Conservation (phyloP, 306 rosid genomes). For the Citrullus mucosospermus region DNA sequence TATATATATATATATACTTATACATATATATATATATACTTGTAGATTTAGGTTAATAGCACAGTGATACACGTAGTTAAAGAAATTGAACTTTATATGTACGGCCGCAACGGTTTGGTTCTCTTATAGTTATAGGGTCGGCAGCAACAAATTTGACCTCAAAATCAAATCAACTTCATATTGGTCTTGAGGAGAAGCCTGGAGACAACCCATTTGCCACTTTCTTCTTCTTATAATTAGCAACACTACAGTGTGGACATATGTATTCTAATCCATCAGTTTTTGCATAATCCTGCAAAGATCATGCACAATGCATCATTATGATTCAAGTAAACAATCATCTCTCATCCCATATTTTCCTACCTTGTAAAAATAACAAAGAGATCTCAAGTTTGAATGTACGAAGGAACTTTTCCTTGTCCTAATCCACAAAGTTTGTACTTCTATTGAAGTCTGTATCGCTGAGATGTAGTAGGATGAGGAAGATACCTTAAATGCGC, state of each 20-base stretch:
- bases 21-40: neutral
- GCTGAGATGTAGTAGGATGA: neutral
- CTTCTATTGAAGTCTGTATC: neutral
- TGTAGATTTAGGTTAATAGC: neutral
- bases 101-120: neutral
- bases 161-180: neutral
- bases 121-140: neutral
- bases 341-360: neutral
- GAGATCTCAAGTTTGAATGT: neutral
- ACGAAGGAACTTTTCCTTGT: neutral
- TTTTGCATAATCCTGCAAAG: conserved; percentile 89
- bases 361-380: neutral
- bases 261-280: conserved; percentile 97
- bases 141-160: neutral
- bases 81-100: neutral
- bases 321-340: neutral
- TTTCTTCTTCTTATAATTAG: conserved; percentile 83
- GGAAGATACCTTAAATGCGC: conserved; percentile 80
- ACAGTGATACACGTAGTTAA: neutral
- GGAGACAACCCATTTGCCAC: conserved; percentile 57
- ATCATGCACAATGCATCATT: conserved; percentile 7
- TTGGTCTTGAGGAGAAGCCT: conserved; percentile 24
- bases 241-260: conserved; percentile 89
- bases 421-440: neutral
- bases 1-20: neutral